Evolutionary conservation across 495 filamentous ascomycete genomes (phyloP), one percentile per base, ranked within the genome.

Genomic region (Clohesyomyces aquaticus): DNA sequence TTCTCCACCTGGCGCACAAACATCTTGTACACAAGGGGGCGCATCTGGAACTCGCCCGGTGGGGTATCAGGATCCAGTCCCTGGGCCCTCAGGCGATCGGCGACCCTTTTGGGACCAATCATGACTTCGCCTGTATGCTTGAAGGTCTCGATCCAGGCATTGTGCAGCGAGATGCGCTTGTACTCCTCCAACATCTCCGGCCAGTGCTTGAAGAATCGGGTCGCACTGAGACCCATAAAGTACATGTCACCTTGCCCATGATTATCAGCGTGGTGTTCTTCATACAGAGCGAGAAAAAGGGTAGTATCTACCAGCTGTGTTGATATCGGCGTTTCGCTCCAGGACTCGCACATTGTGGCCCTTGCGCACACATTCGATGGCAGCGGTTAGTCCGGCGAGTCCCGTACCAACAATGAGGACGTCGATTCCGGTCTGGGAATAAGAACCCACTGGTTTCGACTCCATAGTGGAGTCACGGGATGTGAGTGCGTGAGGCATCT

Each of bases 281-380:
- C n/a, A n/a, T n/a, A n/a, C n/a, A n/a, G 42, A 58, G 18, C 45
- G n/a, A 29, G 10, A 11, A 38, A 53, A 1, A 27, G 10, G 29
- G 16, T 9, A 38, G 18, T 29, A 59, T 59, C n/a, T 65, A 74
- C 71, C 73, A 12, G 67, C 58, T 32, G 69, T 72, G 47, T 72
- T 74, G 55, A 71, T 69, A 22, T 23, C 41, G 0, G 61, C 43
- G n/a, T 66, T 79, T 41, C 79, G 76, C 70, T 87, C 84, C n/a
- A 85, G 68, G 23, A 87, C 71, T 32, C 74, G 69, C 29, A 87
- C 86, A 46, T 77, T 81, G 61, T 89, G 85, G 2, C 86, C 86
- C 73, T 89, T 86, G 22, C 85, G 79, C 50, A 77, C 71, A 61
- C 83, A 85, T 75, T 89, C 87, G 26, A 88, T 81, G n/a, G 83